Conservation (phyloP, 2,329 filamentous ascomycete genomes). For the Alternaria metachromatica region DNA sequence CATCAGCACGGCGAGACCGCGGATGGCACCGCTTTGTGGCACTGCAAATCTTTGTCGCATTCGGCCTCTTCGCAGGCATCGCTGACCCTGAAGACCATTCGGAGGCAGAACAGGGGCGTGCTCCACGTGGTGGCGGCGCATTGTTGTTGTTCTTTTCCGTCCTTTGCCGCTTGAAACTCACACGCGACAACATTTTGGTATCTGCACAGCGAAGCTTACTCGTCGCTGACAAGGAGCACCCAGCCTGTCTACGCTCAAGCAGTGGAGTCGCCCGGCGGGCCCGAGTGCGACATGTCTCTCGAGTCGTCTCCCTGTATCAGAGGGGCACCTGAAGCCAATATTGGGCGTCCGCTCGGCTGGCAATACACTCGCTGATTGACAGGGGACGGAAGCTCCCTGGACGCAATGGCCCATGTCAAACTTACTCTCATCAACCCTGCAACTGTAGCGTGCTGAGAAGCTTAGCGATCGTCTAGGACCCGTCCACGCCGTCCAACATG, state of each 20-base stretch:
- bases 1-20: conserved; percentile 10
- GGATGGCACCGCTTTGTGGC: conserved; percentile 23
- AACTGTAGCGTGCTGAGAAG: conserved; percentile 11
- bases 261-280: not conserved
- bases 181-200: conserved; percentile 18
- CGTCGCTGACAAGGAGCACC: not conserved
- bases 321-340: conserved; percentile 4
- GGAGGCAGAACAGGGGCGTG: conserved; percentile 9
- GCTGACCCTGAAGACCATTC: conserved; percentile 8
- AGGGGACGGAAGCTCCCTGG: conserved; percentile 14
- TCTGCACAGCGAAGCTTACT: not conserved
- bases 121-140: conserved; percentile 28
- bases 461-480: conserved; percentile 21
- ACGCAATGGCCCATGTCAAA: conserved; percentile 13
- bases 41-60: conserved; percentile 20
- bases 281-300: not conserved
- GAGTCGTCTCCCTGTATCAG: conserved; percentile 11
- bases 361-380: conserved; percentile 19
- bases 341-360: conserved; percentile 13
- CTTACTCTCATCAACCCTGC: conserved; percentile 19
- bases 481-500: conserved; percentile 17
- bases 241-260: not conserved
- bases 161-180: conserved; percentile 16
- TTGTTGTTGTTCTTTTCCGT: conserved; percentile 11
- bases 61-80: conserved; percentile 22